These are phyloP conservation scores for Apiospora rasikravindrae DNA, from an alignment of 2,329 filamentous ascomycete species.

Conservation along the genomic window DNA sequence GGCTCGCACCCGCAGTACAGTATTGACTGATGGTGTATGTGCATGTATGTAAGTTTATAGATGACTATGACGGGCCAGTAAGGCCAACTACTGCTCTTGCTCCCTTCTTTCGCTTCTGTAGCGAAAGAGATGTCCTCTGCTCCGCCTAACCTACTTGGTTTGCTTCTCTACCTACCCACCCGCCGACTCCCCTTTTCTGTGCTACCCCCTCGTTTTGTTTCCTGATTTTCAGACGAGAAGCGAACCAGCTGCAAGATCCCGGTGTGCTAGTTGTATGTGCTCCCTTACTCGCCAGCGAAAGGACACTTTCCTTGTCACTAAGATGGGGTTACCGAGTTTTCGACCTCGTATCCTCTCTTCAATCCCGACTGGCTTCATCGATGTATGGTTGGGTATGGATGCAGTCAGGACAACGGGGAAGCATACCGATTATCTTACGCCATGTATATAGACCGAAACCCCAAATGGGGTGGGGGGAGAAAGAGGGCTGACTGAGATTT, in stretches of 20 bases:
- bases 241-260: not conserved
- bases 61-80: too few relatives aligned
- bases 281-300: not conserved
- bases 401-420: too few relatives aligned
- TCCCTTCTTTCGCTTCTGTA: not conserved
- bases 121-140: not conserved
- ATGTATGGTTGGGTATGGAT: too few relatives aligned
- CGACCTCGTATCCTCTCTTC: too few relatives aligned
- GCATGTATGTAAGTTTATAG: too few relatives aligned
- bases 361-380: too few relatives aligned
- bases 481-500: not conserved
- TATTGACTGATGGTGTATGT: not conserved
- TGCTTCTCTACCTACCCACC: not conserved
- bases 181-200: not conserved
- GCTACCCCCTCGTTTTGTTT: not conserved
- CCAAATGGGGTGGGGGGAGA: too few relatives aligned
- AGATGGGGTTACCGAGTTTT: too few relatives aligned
- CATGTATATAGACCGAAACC: too few relatives aligned
- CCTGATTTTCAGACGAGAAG: not conserved
- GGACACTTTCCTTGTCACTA: too few relatives aligned
- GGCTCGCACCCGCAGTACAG: too few relatives aligned
- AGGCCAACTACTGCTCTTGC: not conserved
- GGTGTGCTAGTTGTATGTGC: not conserved
- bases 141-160: not conserved
- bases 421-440: too few relatives aligned